phyloP scores from a whole-genome alignment of 2,329 filamentous ascomycete species.

The Venturiaceae sp. region DNA sequence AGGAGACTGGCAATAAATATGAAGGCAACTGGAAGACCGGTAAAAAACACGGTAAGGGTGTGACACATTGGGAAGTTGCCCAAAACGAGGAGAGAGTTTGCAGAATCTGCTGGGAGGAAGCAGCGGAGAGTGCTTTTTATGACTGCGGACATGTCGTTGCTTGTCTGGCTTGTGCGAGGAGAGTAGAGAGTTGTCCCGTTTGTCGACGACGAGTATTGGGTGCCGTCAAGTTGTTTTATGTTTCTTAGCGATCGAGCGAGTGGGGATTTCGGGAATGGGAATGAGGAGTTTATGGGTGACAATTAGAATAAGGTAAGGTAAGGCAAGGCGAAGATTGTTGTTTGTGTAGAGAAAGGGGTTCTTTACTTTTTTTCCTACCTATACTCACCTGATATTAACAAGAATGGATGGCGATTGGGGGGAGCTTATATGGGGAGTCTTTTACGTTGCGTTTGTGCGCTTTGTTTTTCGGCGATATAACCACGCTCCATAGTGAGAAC shows the following conservation, averaged over 20 bases:
- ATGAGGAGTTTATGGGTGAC: not conserved
- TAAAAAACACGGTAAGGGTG: conserved; percentile 51
- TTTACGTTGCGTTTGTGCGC: not conserved
- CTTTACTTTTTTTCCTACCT: no score
- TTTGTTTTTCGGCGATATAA: not conserved
- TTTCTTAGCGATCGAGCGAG: not conserved
- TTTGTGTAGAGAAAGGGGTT: not conserved
- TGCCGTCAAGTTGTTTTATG: conserved; percentile 46
- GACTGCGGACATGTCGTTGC: conserved; percentile 55
- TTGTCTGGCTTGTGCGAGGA: conserved; percentile 48
- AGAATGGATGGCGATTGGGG: no score
- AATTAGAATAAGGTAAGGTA: not conserved
- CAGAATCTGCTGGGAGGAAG: conserved; percentile 52
- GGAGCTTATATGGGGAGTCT: not conserved
- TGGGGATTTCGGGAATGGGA: not conserved
- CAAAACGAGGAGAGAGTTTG: conserved; percentile 51
- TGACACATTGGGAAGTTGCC: conserved; percentile 51
- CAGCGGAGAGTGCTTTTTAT: conserved; percentile 50
- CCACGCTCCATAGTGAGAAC: not conserved
- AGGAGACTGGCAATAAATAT: conserved; percentile 49
- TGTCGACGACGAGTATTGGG: conserved; percentile 47
- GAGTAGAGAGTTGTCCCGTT: conserved; percentile 51
- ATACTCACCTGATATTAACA: not conserved
- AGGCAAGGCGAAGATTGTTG: not conserved
- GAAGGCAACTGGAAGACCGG: conserved; percentile 51